Evolutionary conservation across 2,329 filamentous ascomycete species (phyloP).

Genomic region (Exophiala phaeomuriformis): DNA sequence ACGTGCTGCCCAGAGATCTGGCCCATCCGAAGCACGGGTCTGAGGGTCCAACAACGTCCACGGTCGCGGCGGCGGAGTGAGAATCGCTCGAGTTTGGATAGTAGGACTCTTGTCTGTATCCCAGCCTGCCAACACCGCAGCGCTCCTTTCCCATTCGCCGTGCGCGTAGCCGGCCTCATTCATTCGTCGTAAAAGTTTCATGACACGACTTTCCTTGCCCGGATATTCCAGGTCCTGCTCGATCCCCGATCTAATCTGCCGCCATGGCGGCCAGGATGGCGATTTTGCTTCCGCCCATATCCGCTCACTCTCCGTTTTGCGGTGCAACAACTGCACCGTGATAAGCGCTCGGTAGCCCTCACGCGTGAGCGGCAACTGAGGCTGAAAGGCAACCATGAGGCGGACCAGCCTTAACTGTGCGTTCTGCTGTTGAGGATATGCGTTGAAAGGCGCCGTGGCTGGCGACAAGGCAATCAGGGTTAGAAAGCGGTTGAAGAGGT

Average conservation of each 20-base stretch:
- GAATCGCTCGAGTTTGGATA: constrained; percentile 50
- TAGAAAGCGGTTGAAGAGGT: constrained; percentile 44
- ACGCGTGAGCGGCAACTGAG: constrained; percentile 49
- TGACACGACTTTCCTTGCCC: constrained; percentile 52
- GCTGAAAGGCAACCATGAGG: constrained; percentile 50
- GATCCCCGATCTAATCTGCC: constrained; percentile 53
- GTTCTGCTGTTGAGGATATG: constrained; percentile 45
- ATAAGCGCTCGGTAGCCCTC: constrained; percentile 52
- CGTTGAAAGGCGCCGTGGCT: constrained; percentile 44
- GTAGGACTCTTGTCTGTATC: constrained; percentile 57
- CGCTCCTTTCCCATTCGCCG: constrained; percentile 47
- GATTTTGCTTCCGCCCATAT: constrained; percentile 55
- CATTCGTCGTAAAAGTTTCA: constrained; percentile 50
- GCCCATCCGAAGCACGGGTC: constrained; percentile 22
- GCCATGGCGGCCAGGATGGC: constrained; percentile 59
- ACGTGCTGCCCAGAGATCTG: constrained; percentile 49
- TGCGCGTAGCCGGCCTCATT: constrained; percentile 52
- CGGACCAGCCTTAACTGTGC: constrained; percentile 52
- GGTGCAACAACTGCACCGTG: constrained; percentile 50
- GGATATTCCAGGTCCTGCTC: constrained; percentile 52
- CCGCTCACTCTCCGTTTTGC: constrained; percentile 49
- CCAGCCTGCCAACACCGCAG: constrained; percentile 53
- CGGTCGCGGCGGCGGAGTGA: constrained; percentile 26
- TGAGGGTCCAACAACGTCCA: constrained; percentile 23
- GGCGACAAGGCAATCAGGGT: constrained; percentile 44